Conservation (phyloP, 129 eudicot genomes). For the Glebionis coronaria region DNA sequence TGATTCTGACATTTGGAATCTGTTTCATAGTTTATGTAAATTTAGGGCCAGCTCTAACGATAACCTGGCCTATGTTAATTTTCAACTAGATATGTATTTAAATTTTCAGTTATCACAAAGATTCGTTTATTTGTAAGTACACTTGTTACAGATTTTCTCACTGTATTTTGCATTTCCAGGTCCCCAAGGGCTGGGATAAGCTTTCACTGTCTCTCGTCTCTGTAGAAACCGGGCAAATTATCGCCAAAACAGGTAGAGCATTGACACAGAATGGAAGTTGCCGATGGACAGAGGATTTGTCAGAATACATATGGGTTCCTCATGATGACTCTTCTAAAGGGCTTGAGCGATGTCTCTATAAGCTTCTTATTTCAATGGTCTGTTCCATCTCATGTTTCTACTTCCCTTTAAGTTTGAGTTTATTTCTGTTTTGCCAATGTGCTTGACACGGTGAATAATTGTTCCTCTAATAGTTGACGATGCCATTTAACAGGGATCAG, state of each 20-base stretch:
- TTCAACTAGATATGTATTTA: neutral
- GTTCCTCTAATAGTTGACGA: conserved; percentile 15
- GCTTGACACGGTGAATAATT: conserved; percentile 18
- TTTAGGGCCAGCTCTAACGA: conserved; percentile 1
- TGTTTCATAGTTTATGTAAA: conserved; percentile 25
- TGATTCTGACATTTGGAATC: conserved; percentile 9
- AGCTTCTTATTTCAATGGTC: conserved; percentile 63
- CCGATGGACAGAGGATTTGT: conserved; percentile 56
- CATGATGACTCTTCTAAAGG: conserved; percentile 46
- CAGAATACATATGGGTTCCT: conserved; percentile 53
- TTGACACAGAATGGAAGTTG: conserved; percentile 56
- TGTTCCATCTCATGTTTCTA: conserved; percentile 23
- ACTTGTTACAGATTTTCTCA: conserved; percentile 19
- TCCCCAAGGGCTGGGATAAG: conserved; percentile 86
- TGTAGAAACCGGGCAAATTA: conserved; percentile 59
- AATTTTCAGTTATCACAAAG: conserved; percentile 11
- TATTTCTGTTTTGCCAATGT: conserved; percentile 6
- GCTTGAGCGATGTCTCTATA: conserved; percentile 42
- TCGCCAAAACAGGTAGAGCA: conserved; percentile 53
- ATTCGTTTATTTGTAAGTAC: conserved; percentile 10
- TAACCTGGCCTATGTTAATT: conserved; percentile 10
- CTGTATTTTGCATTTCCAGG: conserved; percentile 41
- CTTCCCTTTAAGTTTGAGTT: conserved; percentile 17
- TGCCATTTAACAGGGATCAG: conserved; percentile 51
- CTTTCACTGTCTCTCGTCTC: conserved; percentile 58